Evolutionary conservation across 768 basidiomycete species (phyloP), one percentile per base, ranked within the genome.

Genomic region (Pisolithus orientalis): DNA sequence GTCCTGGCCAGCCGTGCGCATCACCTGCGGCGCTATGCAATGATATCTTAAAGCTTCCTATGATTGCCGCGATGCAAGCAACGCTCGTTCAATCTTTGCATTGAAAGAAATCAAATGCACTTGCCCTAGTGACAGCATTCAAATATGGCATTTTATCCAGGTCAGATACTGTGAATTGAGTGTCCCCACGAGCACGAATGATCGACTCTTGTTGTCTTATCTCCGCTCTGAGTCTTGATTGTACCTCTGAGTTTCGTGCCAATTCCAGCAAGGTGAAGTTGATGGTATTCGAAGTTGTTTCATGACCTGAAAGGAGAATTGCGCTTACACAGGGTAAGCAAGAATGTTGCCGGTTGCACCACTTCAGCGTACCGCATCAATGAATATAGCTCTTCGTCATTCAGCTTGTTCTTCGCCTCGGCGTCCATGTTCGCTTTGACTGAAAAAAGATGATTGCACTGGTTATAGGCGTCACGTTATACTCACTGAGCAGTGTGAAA

Each of bases 211-310:
- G 52, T 51, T 44, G 27, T 38, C 54, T 52, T 40, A 84, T 75
- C 66, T 90, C 88, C 0, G 70, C 69, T 14, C 89, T 80, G 21
- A 91, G 77, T 52, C 72, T 75, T 2, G 67, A 65, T 61, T 92
- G 88, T 2, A 81, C 64, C 16, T 79, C 70, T 0, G 78, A 81
- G 55, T 82, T 68, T 39, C 71, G 75, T 3, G 83, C 77, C 5
- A 92, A 73, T 57, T 84, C 81, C 50, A 83, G 70, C 9, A 90
- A 65, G 6, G 79, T 73, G 83, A 84, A 90, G 50, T 74, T 72
- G 29, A 84, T 49, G 1, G 77, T 72, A 38, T 75, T 79, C 4
- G 84, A 76, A 47, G 78, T 82, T 3, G 84, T 86, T 62, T 84
- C 85, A 61, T 86, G 78, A 1, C 75, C 76, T 38, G 76, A 75